These are phyloP conservation scores for Ceratobasidium sp. DNA, from an alignment of 1,284 basidiomycete genomes.

Conservation along the genomic window DNA sequence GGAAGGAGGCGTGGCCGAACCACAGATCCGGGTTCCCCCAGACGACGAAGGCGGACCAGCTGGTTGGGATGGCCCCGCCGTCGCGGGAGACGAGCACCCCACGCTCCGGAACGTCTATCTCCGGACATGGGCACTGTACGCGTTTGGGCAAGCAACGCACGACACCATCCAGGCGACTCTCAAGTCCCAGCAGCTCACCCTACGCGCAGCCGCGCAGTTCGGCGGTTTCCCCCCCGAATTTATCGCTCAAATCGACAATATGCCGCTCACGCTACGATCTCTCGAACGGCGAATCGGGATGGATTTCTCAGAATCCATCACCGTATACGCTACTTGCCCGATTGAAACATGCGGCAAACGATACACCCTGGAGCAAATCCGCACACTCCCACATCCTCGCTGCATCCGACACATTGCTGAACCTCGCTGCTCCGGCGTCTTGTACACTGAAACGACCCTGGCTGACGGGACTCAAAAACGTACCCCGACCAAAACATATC, in stretches of 20 bases:
- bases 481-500: not conserved
- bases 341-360: not conserved
- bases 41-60: not conserved
- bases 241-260: not conserved
- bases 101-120: conserved; percentile 7
- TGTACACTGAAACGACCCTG: conserved; percentile 1
- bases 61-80: not conserved
- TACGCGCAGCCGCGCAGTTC: not conserved
- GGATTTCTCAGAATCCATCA: not conserved
- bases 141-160: not conserved
- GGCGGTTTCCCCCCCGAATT: not conserved
- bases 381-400: not conserved
- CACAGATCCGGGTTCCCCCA: not conserved
- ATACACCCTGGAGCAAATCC: conserved; percentile 4
- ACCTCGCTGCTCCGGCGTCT: not conserved
- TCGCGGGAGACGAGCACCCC: not conserved
- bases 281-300: conserved; percentile 14
- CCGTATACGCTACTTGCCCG: conserved; percentile 4
- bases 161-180: not conserved
- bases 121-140: not conserved
- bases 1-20: not conserved
- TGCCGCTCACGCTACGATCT: conserved; percentile 7
- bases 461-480: conserved; percentile 6
- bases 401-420: not conserved
- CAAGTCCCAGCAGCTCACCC: not conserved